Conservation (phyloP, 768 basidiomycete genomes). For the Tricholoma saponaceum region DNA sequence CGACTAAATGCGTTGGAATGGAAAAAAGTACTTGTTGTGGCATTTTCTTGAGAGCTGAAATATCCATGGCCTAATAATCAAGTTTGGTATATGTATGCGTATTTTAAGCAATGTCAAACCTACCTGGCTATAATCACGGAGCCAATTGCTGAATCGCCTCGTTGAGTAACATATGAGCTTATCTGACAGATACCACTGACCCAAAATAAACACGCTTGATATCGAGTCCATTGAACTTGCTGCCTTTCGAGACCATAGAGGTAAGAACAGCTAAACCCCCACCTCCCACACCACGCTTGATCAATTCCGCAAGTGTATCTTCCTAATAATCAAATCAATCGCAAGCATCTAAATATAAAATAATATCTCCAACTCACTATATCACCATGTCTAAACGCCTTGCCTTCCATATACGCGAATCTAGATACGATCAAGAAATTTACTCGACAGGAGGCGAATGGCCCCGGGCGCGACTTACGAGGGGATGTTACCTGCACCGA, state of each 20-base stretch:
- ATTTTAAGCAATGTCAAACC: not conserved
- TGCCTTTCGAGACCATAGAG: slow-evolving; percentile 52
- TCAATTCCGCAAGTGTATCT: slow-evolving; percentile 58
- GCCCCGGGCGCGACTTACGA: slow-evolving; percentile 36
- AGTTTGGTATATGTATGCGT: not conserved
- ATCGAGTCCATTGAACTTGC: slow-evolving; percentile 76
- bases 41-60: slow-evolving; percentile 71
- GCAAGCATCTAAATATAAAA: slow-evolving; percentile 3
- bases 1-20: not conserved
- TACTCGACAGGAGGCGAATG: not conserved
- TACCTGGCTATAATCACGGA: slow-evolving; percentile 83
- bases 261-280: slow-evolving; percentile 58
- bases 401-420: slow-evolving; percentile 83
- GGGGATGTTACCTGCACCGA: slow-evolving; percentile 87
- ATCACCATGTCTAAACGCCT: slow-evolving; percentile 86
- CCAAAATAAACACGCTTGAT: slow-evolving; percentile 84
- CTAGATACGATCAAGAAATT: slow-evolving; percentile 29
- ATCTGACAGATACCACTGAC: slow-evolving; percentile 30
- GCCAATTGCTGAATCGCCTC: slow-evolving; percentile 60
- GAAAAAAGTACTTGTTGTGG: slow-evolving; percentile 54
- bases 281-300: slow-evolving; percentile 40
- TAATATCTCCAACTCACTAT: slow-evolving; percentile 47
- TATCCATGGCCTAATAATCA: slow-evolving; percentile 69
- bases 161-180: not conserved
- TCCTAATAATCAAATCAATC: slow-evolving; percentile 40